Conservation (phyloP, 495 filamentous ascomycete genomes). For the Talaromyces stipitatus region DNA sequence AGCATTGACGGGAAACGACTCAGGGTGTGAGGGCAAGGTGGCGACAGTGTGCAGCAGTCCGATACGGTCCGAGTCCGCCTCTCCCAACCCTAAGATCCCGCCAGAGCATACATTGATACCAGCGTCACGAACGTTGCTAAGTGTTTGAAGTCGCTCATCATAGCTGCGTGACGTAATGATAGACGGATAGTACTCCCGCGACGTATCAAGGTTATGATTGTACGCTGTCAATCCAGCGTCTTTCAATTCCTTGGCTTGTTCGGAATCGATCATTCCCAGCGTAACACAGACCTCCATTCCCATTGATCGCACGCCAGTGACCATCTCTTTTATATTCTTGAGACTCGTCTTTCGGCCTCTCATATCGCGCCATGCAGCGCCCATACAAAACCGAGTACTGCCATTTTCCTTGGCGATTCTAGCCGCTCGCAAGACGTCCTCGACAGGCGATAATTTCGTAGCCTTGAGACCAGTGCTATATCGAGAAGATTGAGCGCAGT, state of each 20-base stretch:
- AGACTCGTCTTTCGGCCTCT: slow-evolving; percentile 72
- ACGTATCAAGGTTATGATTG: slow-evolving; percentile 86
- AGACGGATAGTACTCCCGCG: slow-evolving; percentile 73
- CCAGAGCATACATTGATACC: slow-evolving; percentile 82
- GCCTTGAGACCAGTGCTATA: slow-evolving; percentile 72
- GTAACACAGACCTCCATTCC: slow-evolving; percentile 86
- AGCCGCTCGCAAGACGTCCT: slow-evolving; percentile 68
- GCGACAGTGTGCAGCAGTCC: slow-evolving; percentile 71
- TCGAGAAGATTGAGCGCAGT: slow-evolving; percentile 79
- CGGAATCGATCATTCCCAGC: slow-evolving; percentile 75
- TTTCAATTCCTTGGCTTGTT: slow-evolving; percentile 69
- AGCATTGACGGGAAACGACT: slow-evolving; percentile 79
- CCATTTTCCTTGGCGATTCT: slow-evolving; percentile 70
- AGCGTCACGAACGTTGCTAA: slow-evolving; percentile 67
- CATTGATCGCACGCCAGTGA: slow-evolving; percentile 66
- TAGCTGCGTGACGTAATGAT: slow-evolving; percentile 77
- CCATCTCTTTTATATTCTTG: slow-evolving; percentile 73
- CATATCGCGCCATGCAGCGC: slow-evolving; percentile 88
- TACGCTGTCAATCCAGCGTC: slow-evolving; percentile 81
- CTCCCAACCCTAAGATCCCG: slow-evolving; percentile 73
- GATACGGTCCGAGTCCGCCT: slow-evolving; percentile 65
- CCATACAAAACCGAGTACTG: slow-evolving; percentile 86
- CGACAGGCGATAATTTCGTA: slow-evolving; percentile 66
- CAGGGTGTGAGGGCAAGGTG: slow-evolving; percentile 68
- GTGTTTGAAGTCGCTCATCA: slow-evolving; percentile 71